phyloP scores from a whole-genome alignment of 2,329 filamentous ascomycete genomes.

The Hypoxylon sp. region DNA sequence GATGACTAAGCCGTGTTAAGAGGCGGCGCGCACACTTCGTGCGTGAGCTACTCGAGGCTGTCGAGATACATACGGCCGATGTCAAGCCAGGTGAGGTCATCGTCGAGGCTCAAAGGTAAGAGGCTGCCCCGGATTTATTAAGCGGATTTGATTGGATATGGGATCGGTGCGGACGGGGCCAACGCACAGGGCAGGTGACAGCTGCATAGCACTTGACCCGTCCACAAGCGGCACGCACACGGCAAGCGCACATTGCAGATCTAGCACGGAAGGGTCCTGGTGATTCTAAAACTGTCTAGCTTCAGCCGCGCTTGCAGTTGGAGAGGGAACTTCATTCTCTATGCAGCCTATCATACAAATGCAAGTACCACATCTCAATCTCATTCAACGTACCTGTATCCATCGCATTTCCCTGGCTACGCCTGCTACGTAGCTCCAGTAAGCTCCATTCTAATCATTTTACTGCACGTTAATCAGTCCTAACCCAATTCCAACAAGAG shows the following conservation, averaged over 20 bases:
- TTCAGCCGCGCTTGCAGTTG: slow-evolving; percentile 28
- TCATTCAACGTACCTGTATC: slow-evolving; percentile 1
- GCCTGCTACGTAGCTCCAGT: slow-evolving; percentile 36
- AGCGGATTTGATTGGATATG: slow-evolving; percentile 14
- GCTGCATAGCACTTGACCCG: slow-evolving; percentile 35
- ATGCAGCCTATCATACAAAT: slow-evolving; percentile 1
- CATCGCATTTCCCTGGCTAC: slow-evolving; percentile 3
- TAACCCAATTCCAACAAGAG: slow-evolving; percentile 35
- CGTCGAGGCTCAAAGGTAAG: slow-evolving; percentile 26
- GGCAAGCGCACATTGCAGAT: slow-evolving; percentile 24
- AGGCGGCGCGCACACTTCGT: background rate
- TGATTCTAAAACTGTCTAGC: slow-evolving; percentile 34
- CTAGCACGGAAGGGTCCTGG: slow-evolving; percentile 31
- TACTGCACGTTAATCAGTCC: background rate
- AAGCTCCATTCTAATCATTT: background rate
- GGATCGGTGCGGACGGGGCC: slow-evolving; percentile 3
- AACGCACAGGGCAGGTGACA: slow-evolving; percentile 33
- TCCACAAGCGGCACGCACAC: slow-evolving; percentile 10
- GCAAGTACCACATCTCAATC: background rate
- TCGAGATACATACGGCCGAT: background rate
- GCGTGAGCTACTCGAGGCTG: background rate
- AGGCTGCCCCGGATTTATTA: slow-evolving; percentile 36
- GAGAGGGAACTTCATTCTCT: slow-evolving; percentile 12
- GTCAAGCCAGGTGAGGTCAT: slow-evolving; percentile 27
- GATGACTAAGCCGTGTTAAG: background rate